Percentiles rank a stretch among this genome's conserved stretches.
Conservation (phyloP, 371 early-diverging fungal genomes). For the Mucor indicus region DNA sequence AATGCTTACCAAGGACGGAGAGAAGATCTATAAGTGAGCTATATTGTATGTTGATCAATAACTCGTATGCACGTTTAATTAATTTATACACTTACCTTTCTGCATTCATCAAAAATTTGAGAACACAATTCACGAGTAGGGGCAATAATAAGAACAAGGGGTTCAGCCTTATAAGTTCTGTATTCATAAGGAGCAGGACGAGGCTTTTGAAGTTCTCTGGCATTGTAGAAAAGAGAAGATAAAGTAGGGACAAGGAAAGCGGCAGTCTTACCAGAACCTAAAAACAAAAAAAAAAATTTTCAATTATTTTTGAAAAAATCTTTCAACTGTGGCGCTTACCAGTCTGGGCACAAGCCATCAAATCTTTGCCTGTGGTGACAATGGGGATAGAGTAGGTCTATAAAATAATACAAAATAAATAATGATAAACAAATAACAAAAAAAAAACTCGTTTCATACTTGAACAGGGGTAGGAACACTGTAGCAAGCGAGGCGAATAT, state of each 20-base stretch:
- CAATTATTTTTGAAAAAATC: not conserved
- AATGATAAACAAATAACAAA: not conserved
- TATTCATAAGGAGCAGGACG: slow-evolving; percentile 18
- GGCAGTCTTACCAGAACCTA: slow-evolving; percentile 70
- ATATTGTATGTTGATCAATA: not conserved
- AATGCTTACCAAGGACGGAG: slow-evolving; percentile 43
- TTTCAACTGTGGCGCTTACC: slow-evolving; percentile 31
- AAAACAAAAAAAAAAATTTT: not conserved
- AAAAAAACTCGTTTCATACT: slow-evolving; percentile 20
- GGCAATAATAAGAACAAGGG: slow-evolving; percentile 44
- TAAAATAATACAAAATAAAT: not conserved
- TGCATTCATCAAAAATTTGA: slow-evolving; percentile 49
- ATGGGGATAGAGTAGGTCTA: slow-evolving; percentile 69
- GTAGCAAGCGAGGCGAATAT: slow-evolving; percentile 57
- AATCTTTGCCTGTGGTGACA: slow-evolving; percentile 58
- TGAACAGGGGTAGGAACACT: slow-evolving; percentile 71
- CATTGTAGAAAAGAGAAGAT: slow-evolving; percentile 30
- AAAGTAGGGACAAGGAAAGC: slow-evolving; percentile 65
- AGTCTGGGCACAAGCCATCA: slow-evolving; percentile 83
- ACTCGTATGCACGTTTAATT: not conserved
- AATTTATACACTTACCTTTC: slow-evolving; percentile 27
- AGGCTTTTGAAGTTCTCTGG: slow-evolving; percentile 22
- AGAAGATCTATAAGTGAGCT: slow-evolving; percentile 43
- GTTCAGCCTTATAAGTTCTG: slow-evolving; percentile 29
- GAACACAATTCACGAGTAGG: slow-evolving; percentile 48